Evolutionary conservation across 2,329 filamentous ascomycete species (phyloP).

Genomic region (Leptographium radiaticola): DNA sequence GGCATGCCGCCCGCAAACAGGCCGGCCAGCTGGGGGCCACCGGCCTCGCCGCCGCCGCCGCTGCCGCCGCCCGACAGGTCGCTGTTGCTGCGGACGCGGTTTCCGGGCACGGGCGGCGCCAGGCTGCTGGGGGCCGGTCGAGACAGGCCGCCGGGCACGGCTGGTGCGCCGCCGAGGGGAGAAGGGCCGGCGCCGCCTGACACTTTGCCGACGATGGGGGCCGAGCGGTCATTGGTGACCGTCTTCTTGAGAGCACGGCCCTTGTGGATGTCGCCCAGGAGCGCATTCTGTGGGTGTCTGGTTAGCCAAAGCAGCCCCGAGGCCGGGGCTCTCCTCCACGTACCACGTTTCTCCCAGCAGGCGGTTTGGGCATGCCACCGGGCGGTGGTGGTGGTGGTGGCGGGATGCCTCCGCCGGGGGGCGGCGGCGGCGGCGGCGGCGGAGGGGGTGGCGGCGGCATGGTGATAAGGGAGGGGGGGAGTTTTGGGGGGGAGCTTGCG

Average conservation of each 20-base stretch:
- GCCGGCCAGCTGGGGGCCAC: constrained; percentile 67
- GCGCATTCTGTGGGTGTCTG: constrained; percentile 50
- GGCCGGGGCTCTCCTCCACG: neutral
- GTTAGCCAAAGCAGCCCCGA: constrained; percentile 6
- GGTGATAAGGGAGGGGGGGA: neutral
- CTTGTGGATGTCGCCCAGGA: constrained; percentile 79
- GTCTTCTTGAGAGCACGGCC: constrained; percentile 71
- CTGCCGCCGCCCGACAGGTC: constrained; percentile 44
- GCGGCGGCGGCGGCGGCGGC: constrained; percentile 10
- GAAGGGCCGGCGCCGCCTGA: constrained; percentile 37
- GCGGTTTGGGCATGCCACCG: constrained; percentile 43
- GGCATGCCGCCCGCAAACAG: constrained; percentile 92
- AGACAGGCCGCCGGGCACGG: constrained; percentile 52
- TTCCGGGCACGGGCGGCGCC: constrained; percentile 58
- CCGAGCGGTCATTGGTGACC: constrained; percentile 84
- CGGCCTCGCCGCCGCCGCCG: constrained; percentile 27
- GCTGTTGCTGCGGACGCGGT: constrained; percentile 72
- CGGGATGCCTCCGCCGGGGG: constrained; percentile 21
- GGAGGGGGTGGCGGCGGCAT: constrained; percentile 21
- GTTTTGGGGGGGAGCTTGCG: neutral
- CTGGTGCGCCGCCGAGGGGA: constrained; percentile 63
- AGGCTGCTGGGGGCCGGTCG: constrained; percentile 36
- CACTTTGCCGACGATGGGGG: constrained; percentile 51
- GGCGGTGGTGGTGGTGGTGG: constrained; percentile 47
- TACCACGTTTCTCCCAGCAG: constrained; percentile 27